A percentile compares a stretch with the other conserved stretches of the same genome.
Evolutionary conservation across 192 early-diverging fungal species (phyloP).

Genomic region (Umbelopsis isabellina): DNA sequence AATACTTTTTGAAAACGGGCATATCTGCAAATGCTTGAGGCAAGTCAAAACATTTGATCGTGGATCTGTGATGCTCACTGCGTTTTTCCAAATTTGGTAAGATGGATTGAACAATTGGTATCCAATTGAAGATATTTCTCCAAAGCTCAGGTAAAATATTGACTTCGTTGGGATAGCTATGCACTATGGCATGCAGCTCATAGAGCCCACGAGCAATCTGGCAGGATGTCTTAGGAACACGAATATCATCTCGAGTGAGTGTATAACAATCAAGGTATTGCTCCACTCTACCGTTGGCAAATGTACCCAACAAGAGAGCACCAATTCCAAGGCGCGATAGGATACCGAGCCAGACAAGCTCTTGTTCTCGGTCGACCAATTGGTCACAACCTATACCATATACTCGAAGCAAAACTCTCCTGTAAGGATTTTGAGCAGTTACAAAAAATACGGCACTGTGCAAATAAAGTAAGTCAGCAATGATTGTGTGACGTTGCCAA

Average conservation of each 20-base stretch:
- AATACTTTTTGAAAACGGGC: conserved; percentile 31
- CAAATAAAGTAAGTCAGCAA: conserved; percentile 35
- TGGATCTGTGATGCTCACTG: conserved; percentile 27
- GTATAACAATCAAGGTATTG: conserved; percentile 79
- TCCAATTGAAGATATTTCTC: conserved; percentile 69
- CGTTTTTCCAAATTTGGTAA: conserved; percentile 17
- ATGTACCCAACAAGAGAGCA: conserved; percentile 72
- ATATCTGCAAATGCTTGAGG: conserved; percentile 20
- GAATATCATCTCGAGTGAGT: conserved; percentile 69
- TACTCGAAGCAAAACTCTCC: conserved; percentile 61
- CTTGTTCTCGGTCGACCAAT: conserved; percentile 76
- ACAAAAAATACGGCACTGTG: conserved; percentile 43
- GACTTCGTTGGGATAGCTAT: conserved; percentile 57
- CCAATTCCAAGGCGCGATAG: conserved; percentile 75
- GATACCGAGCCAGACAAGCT: conserved; percentile 77
- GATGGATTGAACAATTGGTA: conserved; percentile 44
- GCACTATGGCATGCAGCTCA: conserved; percentile 74
- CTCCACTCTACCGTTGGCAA: conserved; percentile 86
- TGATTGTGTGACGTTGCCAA: neutral
- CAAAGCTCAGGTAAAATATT: conserved; percentile 51
- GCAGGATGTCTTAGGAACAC: conserved; percentile 61
- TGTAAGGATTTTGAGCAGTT: conserved; percentile 22
- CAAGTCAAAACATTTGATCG: conserved; percentile 8
- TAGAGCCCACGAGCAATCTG: conserved; percentile 75
- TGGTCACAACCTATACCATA: conserved; percentile 84